Conservation (phyloP, 176 grass and related monocot genomes). For the Saccharum spontaneum region DNA sequence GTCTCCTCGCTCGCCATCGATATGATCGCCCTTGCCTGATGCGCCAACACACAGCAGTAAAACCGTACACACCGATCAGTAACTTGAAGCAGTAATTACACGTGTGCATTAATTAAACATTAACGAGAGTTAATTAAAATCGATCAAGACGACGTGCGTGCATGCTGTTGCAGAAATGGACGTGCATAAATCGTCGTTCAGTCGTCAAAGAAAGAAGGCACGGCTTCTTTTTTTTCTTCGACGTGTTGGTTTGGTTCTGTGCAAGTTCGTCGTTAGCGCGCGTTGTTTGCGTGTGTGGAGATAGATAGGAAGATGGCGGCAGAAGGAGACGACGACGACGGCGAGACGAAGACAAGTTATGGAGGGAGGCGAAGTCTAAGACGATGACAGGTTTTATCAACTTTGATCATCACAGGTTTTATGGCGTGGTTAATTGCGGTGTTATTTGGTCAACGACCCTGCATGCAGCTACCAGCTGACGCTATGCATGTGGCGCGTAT, state of each 20-base stretch:
- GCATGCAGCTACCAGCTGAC: not conserved
- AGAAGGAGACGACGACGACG: too few species aligned
- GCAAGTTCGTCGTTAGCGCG: not conserved
- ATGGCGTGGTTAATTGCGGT: too few species aligned
- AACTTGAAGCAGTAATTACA: not conserved
- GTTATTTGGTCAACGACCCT: too few species aligned
- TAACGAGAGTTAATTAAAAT: not conserved
- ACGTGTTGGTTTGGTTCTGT: not conserved
- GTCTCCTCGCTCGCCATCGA: slow-evolving; percentile 67
- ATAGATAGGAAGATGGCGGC: too few species aligned
- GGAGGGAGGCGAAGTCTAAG: too few species aligned
- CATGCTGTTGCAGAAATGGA: too few species aligned
- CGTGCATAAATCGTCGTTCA: too few species aligned
- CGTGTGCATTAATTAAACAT: not conserved
- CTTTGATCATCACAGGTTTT: too few species aligned
- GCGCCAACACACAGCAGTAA: not conserved
- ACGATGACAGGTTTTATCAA: too few species aligned
- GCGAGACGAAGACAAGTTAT: too few species aligned
- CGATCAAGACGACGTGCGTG: not conserved
- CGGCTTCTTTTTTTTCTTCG: not conserved
- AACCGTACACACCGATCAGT: not conserved
- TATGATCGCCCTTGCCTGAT: slow-evolving; percentile 77
- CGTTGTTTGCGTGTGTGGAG: too few species aligned
- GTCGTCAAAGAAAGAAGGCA: not conserved
- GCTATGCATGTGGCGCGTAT: not conserved